A percentile compares a stretch with the other conserved stretches of the same genome.
Conservation (phyloP, 164 flowering plant genomes). For the Umbellularia californica region DNA sequence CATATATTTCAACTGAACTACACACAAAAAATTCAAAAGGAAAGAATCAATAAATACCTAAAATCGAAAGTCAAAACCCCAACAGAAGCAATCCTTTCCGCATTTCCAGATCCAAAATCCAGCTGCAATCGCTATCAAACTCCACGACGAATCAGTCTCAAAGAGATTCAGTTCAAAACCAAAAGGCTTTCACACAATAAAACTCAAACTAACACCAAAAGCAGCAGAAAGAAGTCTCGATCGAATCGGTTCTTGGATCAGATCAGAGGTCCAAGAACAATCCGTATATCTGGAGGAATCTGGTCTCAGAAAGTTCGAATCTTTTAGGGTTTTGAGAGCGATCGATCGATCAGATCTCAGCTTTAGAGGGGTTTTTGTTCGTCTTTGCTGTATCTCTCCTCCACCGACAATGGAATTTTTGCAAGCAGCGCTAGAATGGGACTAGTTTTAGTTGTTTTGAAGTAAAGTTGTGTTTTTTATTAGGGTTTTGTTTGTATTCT, state of each 20-base stretch:
- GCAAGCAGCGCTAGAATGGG: not conserved
- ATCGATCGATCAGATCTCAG: not conserved
- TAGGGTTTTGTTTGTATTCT: not conserved
- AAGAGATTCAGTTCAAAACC: not conserved
- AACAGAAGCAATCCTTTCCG: not conserved
- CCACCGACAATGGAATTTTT: slow-evolving; percentile 10
- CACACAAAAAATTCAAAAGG: not conserved
- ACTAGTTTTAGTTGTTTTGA: not conserved
- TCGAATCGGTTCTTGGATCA: not conserved
- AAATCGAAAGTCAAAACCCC: not conserved
- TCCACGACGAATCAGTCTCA: not conserved
- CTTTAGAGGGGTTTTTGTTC: not conserved
- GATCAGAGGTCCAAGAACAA: not conserved
- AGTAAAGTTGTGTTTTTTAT: not conserved
- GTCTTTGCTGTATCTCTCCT: not conserved
- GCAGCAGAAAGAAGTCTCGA: not conserved
- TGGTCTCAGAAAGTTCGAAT: not conserved
- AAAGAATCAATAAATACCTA: not conserved
- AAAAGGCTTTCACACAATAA: not conserved
- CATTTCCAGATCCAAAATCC: not conserved
- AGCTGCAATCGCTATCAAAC: not conserved
- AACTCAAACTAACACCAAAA: not conserved
- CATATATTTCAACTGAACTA: not conserved
- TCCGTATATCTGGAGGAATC: not conserved
- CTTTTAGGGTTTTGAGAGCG: too few relatives aligned